Evolutionary conservation across 75 land plant species (phyloP).

Genomic region (Chamaecyparis obtusa): DNA sequence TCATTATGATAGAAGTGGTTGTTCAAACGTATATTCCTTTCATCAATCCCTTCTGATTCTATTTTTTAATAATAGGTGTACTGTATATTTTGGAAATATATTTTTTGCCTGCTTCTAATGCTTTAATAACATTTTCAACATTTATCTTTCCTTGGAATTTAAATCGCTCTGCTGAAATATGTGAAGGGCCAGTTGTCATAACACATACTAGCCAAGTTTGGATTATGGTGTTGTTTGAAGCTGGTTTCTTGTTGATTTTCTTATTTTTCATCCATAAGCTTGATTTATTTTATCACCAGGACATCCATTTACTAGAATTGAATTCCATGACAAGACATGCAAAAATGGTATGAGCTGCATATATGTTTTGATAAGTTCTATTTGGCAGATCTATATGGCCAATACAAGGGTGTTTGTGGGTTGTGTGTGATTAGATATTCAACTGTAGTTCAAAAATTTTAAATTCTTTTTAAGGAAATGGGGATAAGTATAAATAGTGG

Average conservation of each 20-base stretch:
- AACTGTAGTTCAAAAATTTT: neutral
- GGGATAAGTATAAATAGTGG: too few relatives aligned
- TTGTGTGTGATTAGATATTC: neutral
- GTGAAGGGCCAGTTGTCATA: neutral
- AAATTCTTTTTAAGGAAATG: neutral
- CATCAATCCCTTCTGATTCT: neutral
- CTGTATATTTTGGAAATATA: neutral
- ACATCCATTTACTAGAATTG: neutral
- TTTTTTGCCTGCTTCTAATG: neutral
- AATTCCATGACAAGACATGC: neutral
- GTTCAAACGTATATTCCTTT: conserved; percentile 43
- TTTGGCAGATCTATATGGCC: neutral
- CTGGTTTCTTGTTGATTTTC: neutral
- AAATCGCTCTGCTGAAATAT: neutral
- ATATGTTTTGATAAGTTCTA: neutral
- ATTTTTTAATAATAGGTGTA: neutral
- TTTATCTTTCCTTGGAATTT: neutral
- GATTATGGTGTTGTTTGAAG: neutral
- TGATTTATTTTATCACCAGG: neutral
- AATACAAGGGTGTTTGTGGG: neutral
- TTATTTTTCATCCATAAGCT: neutral
- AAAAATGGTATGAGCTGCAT: neutral
- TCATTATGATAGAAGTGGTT: conserved; percentile 59
- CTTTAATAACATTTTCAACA: neutral
- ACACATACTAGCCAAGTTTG: neutral